These are phyloP conservation scores for Coemansia sp. DNA, from an alignment of 192 early-diverging fungal genomes.

Conservation along the genomic window DNA sequence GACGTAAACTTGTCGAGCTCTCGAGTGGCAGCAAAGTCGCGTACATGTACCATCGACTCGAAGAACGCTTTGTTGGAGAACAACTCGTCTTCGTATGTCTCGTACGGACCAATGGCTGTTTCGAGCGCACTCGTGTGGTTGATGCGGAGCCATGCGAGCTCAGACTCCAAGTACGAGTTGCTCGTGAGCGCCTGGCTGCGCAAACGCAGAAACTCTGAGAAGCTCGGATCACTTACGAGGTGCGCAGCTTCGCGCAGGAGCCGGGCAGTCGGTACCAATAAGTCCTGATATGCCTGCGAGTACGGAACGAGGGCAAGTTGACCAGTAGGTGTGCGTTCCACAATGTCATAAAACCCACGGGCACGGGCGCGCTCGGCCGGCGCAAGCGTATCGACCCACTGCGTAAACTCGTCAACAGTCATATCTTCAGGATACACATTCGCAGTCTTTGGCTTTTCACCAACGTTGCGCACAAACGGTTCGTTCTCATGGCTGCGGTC, in stretches of 20 bases:
- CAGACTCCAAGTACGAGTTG: constrained; percentile 67
- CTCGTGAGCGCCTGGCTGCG: constrained; percentile 60
- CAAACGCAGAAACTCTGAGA: constrained; percentile 59
- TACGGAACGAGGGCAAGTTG: constrained; percentile 42
- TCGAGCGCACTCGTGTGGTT: constrained; percentile 64
- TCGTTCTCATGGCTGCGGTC: constrained; percentile 59
- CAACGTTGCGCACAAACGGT: constrained; percentile 55
- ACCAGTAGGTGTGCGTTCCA: constrained; percentile 36
- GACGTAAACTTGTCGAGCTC: constrained; percentile 65
- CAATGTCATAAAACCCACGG: constrained; percentile 65
- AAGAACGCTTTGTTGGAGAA: constrained; percentile 66
- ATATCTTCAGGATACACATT: constrained; percentile 77
- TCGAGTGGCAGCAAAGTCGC: constrained; percentile 60
- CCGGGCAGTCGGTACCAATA: constrained; percentile 56
- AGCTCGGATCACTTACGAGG: constrained; percentile 58
- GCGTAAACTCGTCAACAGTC: constrained; percentile 61
- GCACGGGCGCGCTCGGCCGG: constrained; percentile 55
- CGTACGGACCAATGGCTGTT: constrained; percentile 70
- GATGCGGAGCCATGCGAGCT: constrained; percentile 69
- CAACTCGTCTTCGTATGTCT: constrained; percentile 71
- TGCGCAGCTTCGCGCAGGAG: constrained; percentile 60
- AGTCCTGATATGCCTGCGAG: constrained; percentile 59
- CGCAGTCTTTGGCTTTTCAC: constrained; percentile 56
- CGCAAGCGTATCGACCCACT: constrained; percentile 56
- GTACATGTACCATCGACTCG: constrained; percentile 67